phyloP scores from a whole-genome alignment of 306 rosid genomes.

The Lithocarpus polystachyus region DNA sequence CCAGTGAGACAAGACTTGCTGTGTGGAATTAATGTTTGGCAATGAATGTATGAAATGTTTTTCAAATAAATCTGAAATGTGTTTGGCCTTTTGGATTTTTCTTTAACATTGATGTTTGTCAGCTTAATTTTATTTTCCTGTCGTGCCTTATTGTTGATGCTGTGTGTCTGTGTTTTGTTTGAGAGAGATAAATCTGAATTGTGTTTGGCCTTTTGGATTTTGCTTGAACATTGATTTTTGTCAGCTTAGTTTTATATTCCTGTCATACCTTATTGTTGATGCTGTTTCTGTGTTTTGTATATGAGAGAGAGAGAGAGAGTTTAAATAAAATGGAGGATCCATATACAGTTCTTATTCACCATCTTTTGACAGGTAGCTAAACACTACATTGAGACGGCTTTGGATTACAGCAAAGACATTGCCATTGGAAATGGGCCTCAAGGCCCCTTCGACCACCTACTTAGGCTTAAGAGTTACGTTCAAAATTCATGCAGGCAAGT shows the following conservation, averaged over 20 bases:
- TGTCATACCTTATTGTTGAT: not conserved
- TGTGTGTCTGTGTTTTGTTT: not conserved
- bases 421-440: slow-evolving; percentile 81
- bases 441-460: slow-evolving; percentile 85
- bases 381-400: slow-evolving; percentile 56
- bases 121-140: not conserved
- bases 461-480: slow-evolving; percentile 44
- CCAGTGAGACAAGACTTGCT: not conserved
- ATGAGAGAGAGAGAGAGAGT: no score
- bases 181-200: not conserved
- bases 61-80: not conserved
- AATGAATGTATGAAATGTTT: not conserved
- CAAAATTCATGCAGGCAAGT: slow-evolving; percentile 40
- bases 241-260: not conserved
- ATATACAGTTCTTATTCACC: slow-evolving; percentile 9
- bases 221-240: slow-evolving; percentile 3
- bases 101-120: slow-evolving; percentile 2
- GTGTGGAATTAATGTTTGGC: not conserved
- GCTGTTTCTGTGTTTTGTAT: not conserved
- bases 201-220: not conserved
- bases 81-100: not conserved
- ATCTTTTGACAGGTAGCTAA: slow-evolving; percentile 66
- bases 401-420: slow-evolving; percentile 73
- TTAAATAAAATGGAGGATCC: slow-evolving; percentile 3
- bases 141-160: not conserved